Percentiles rank a stretch among this genome's conserved stretches.
phyloP scores from a whole-genome alignment of 345 rosid genomes.

The Eucalyptus cloeziana region DNA sequence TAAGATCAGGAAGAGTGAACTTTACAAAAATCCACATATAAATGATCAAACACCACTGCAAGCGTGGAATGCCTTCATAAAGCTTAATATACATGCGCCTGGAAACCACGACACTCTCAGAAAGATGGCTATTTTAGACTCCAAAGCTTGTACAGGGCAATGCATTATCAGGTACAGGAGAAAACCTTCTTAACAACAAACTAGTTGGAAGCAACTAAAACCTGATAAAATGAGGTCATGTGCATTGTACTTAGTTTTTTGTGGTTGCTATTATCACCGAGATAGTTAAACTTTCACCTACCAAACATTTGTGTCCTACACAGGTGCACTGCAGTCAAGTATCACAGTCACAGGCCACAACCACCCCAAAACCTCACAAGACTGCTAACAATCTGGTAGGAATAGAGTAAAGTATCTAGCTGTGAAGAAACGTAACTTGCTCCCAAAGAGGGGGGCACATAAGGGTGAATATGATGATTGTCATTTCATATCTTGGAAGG shows the following conservation, averaged over 20 bases:
- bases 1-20: not conserved
- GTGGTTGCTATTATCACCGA: not conserved
- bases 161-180: not conserved
- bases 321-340: not conserved
- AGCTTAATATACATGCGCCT: not conserved
- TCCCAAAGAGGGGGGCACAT: not conserved
- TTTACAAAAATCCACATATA: not conserved
- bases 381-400: not conserved
- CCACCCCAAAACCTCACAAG: not conserved
- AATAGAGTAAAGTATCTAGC: not conserved
- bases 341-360: not conserved
- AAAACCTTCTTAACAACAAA: not conserved
- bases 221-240: not conserved
- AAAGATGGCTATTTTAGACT: not conserved
- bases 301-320: not conserved
- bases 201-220: not conserved
- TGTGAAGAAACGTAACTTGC: not conserved
- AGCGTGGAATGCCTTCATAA: not conserved
- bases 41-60: not conserved
- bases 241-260: not conserved
- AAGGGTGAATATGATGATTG: not conserved
- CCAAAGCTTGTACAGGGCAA: not conserved
- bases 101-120: not conserved
- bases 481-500: not conserved
- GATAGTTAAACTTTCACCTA: not conserved